Base-by-base conservation (phyloP, 129 eudicot genomes). In the Flaveria trinervia region DNA sequence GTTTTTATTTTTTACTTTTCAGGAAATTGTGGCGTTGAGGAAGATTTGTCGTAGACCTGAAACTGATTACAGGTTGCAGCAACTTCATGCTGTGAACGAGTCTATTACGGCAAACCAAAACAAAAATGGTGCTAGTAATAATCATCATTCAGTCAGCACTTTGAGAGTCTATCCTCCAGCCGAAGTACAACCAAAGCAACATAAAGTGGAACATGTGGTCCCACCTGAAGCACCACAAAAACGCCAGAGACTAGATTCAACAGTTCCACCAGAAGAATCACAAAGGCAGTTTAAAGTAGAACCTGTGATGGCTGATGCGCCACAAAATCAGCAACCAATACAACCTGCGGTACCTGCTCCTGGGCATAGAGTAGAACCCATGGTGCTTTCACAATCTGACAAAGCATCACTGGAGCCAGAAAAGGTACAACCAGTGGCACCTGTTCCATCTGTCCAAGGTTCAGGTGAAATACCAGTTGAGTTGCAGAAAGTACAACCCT, bases 21-120 rank as follows among this genome's bases (percentile, higher is more conserved):
- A 94, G 98, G 98, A 94, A 86, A 91, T 94, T 68, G 99, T 94
- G 74, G 97, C 96, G 0, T 83, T 91, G 26, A 86, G 96, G 78
- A 94, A 94, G 86, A 84, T 94, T 45, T 94, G 98, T 45, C 90
- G 99, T 25, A 76, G 98, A 49, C 99, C 97, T 20, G 99, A 94
- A 83, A 94, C 97, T 64, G 97, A 94, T 86, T 86, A 89, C 61
- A 87, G 99, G 75, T 68, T 94, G 85, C 99, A 89, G 79, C 92
- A 89, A 81, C 93, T 94, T 59, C 89, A 94, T 75, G 90, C 89
- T 43, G 83, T 60, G 74, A 89, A 86, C 1, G 93, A 77, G 71
- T 71, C 88, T 30, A 64, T 85, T 50, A 57, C 83, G 14, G 72
- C 65, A 59, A 80, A 87, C 64, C 86, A 70, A n/a, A 83, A 80